Conservation (phyloP, 1,139 yeast genomes). For the Spathaspora sp. region DNA sequence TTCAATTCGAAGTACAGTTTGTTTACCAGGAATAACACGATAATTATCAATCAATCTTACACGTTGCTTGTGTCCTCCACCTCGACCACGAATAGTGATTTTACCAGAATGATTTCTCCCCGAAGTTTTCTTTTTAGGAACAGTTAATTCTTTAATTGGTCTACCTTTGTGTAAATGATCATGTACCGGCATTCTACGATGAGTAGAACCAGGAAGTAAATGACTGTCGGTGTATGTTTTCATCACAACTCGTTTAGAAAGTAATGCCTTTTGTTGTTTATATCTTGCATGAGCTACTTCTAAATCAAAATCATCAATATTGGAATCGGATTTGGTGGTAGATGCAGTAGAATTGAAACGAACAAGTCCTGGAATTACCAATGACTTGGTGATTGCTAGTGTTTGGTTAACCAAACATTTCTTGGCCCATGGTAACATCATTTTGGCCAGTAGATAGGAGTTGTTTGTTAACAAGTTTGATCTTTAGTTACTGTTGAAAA, state of each 20-base stretch:
- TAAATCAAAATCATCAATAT: conserved; percentile 50
- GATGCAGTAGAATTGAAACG: conserved; percentile 5
- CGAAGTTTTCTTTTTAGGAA: conserved; percentile 68
- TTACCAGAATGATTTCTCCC: conserved; percentile 92
- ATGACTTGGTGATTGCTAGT: neutral
- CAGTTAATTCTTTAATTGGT: conserved; percentile 76
- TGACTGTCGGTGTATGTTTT: conserved; percentile 71
- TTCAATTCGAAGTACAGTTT: conserved; percentile 83
- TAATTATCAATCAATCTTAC: conserved; percentile 78
- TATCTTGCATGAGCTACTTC: conserved; percentile 77
- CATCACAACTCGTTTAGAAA: conserved; percentile 68
- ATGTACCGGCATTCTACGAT: conserved; percentile 86
- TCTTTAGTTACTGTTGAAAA: neutral
- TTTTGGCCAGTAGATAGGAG: neutral
- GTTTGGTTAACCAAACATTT: conserved; percentile 4
- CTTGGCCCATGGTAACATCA: conserved; percentile 5
- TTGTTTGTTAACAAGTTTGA: neutral
- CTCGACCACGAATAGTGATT: conserved; percentile 90
- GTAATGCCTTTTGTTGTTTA: conserved; percentile 70
- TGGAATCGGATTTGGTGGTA: neutral
- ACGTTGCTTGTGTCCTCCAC: conserved; percentile 95
- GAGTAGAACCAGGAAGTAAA: conserved; percentile 83
- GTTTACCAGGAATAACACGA: conserved; percentile 68
- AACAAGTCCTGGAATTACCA: conserved; percentile 1
- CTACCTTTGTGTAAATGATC: conserved; percentile 84